Percentiles rank a stretch among this genome's conserved stretches.
phyloP scores from a whole-genome alignment of 345 rosid species.

The Dimocarpus longan region DNA sequence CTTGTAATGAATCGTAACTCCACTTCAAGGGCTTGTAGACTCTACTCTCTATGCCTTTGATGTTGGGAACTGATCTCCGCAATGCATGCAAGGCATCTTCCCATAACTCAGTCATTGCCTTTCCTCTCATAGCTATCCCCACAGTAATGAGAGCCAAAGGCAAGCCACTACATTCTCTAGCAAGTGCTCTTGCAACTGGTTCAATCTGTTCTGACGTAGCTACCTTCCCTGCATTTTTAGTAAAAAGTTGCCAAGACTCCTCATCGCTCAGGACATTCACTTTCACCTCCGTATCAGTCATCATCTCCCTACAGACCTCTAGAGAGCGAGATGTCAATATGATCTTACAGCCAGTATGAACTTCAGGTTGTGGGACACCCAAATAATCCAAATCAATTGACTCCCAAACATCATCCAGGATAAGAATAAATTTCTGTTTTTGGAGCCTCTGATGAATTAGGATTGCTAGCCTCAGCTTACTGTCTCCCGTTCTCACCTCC shows the following conservation, averaged over 20 bases:
- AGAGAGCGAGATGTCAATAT: constrained; percentile 28
- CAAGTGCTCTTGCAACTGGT: constrained; percentile 31
- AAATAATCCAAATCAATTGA: constrained; percentile 27
- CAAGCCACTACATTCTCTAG: constrained; percentile 45
- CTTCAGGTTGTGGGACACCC: constrained; percentile 28
- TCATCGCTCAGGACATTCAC: constrained; percentile 15
- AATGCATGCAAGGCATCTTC: constrained; percentile 37
- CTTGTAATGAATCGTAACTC: constrained; percentile 39
- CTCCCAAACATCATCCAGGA: constrained; percentile 39
- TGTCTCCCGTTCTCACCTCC: constrained; percentile 17
- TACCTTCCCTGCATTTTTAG: background rate
- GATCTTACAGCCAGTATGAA: constrained; percentile 24
- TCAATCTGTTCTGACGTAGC: constrained; percentile 3
- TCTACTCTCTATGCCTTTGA: constrained; percentile 32
- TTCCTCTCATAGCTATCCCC: constrained; percentile 42
- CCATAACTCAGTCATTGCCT: constrained; percentile 36
- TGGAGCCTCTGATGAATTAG: too few species aligned
- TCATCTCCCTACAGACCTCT: constrained; percentile 32
- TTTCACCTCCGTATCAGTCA: constrained; percentile 26
- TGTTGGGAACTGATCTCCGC: constrained; percentile 25
- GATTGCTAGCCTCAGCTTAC: too few species aligned
- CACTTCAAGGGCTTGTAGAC: constrained; percentile 39
- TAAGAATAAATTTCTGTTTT: constrained; percentile 25
- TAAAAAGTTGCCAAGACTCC: constrained; percentile 35
- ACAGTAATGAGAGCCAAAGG: constrained; percentile 52